Evolutionary conservation across 768 basidiomycete species (phyloP).

Genomic region (Lyophyllum shimeji): DNA sequence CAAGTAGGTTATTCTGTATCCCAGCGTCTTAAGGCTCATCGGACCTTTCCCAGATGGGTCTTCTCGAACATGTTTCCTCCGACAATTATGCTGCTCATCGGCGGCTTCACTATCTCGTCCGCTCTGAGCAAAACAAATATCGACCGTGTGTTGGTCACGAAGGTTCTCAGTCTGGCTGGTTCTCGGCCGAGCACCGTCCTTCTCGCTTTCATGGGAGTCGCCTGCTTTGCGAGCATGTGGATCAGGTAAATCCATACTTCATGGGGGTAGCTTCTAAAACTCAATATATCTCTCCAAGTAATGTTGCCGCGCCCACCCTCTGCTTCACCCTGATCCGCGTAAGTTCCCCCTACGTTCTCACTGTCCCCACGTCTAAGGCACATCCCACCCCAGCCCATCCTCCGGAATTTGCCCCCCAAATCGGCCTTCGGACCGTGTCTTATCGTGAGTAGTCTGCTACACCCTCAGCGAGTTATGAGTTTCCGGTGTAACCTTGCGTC

Average conservation of each 20-base stretch:
- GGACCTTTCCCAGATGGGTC: constrained; percentile 56
- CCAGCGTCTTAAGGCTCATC: neutral
- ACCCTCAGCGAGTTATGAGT: neutral
- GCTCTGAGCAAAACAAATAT: constrained; percentile 95
- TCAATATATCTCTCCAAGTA: constrained; percentile 46
- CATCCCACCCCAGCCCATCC: constrained; percentile 68
- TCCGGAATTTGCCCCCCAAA: constrained; percentile 85
- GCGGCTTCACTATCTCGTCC: constrained; percentile 96
- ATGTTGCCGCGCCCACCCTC: constrained; percentile 95
- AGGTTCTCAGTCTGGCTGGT: constrained; percentile 88
- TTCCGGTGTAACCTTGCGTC: neutral
- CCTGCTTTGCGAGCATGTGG: constrained; percentile 99
- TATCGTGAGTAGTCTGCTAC: constrained; percentile 60
- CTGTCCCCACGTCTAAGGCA: constrained; percentile 6
- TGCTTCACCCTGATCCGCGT: constrained; percentile 96
- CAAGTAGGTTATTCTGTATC: constrained; percentile 49
- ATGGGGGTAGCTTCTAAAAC: neutral
- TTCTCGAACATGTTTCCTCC: constrained; percentile 97
- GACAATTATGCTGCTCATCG: constrained; percentile 97
- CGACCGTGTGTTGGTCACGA: constrained; percentile 88
- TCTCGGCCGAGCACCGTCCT: constrained; percentile 84
- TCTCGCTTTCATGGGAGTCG: constrained; percentile 92
- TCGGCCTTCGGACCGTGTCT: constrained; percentile 88
- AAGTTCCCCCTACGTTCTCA: constrained; percentile 26
- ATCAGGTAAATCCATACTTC: constrained; percentile 62